phyloP scores from a whole-genome alignment of 1,284 basidiomycete genomes.

The Hypsizygus ulmarius region DNA sequence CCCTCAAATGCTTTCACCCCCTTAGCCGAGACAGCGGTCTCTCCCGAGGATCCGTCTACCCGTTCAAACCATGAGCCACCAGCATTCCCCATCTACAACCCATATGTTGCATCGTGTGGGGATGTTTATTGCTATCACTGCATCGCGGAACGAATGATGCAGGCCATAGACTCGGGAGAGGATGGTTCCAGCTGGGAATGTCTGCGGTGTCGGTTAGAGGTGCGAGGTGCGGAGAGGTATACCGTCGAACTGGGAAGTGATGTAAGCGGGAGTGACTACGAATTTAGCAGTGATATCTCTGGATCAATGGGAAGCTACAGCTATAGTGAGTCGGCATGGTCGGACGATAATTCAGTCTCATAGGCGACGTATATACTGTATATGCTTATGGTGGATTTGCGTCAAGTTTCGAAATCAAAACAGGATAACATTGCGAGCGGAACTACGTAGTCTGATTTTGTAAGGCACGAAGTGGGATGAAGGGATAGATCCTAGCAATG shows the following conservation, averaged over 20 bases:
- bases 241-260: slow-evolving; percentile 36
- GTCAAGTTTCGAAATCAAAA: too few species aligned
- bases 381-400: too few species aligned
- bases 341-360: slow-evolving; percentile 25
- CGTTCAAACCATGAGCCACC: slow-evolving; percentile 43
- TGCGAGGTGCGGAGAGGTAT: slow-evolving; percentile 54
- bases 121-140: slow-evolving; percentile 90
- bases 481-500: neutral
- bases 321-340: slow-evolving; percentile 48
- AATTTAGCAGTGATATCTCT: slow-evolving; percentile 53
- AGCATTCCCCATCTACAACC: slow-evolving; percentile 61
- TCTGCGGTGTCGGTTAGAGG: slow-evolving; percentile 66
- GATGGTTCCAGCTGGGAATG: slow-evolving; percentile 73
- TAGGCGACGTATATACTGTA: neutral
- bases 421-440: too few species aligned
- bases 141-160: slow-evolving; percentile 77
- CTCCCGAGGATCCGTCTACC: slow-evolving; percentile 18
- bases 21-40: slow-evolving; percentile 22
- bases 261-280: slow-evolving; percentile 49
- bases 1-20: slow-evolving; percentile 48
- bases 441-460: too few species aligned
- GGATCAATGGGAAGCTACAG: slow-evolving; percentile 49
- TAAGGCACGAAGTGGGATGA: neutral
- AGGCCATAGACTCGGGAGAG: slow-evolving; percentile 61
- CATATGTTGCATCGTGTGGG: slow-evolving; percentile 74